Evolutionary conservation across 768 basidiomycete species (phyloP), one percentile per base, ranked within the genome.

Genomic region (Boletus tylopilopsis): DNA sequence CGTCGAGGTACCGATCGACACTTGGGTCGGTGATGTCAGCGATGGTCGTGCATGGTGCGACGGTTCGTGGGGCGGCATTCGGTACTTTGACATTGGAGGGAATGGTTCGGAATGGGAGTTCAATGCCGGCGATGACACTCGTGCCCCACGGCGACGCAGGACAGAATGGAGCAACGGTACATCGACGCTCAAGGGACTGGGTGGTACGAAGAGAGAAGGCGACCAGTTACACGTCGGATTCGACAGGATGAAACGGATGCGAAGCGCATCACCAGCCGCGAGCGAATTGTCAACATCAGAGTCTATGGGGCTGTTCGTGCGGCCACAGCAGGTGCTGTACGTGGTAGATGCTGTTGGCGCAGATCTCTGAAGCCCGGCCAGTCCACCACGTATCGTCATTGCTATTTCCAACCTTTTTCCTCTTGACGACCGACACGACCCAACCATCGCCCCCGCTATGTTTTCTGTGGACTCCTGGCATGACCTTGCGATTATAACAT

Each of bases 41-140:
- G 77, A 81, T 24, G 83, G 78, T n/a, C 73, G 86, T n/a, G 80
- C 79, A 50, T 94, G 91, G 91, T 79, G 90, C 61, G 90, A 94
- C 57, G 92, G 92, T 0, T 77, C 79, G 0, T 87, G 86, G 83
- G 82, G 81, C 24, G 92, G 91, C 0, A 71, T 91, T 37, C 78
- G 83, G 22, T 93, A 92, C 67, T 94, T 94, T 60, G 89, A 93
- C 53, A 84, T 91, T 54, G 80, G 80, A 4, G 66, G 66, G 13
- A 71, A 66, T 4, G 73, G 77, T 12, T 74, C 75, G 0, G 85
- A 84, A 56, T 88, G 81, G 78, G 85, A 84, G 50, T 82, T 78
- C 67, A 77, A 77, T 10, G 71, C 70, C 30, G 66, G 68, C 1
- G 80, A 82, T 27, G 46, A 69, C 56, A 29, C 67, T 51, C 50